A percentile compares a stretch with the other conserved stretches of the same genome.
Conservation (phyloP, 495 filamentous ascomycete species). For the Pyrenopolyporus hunteri region DNA sequence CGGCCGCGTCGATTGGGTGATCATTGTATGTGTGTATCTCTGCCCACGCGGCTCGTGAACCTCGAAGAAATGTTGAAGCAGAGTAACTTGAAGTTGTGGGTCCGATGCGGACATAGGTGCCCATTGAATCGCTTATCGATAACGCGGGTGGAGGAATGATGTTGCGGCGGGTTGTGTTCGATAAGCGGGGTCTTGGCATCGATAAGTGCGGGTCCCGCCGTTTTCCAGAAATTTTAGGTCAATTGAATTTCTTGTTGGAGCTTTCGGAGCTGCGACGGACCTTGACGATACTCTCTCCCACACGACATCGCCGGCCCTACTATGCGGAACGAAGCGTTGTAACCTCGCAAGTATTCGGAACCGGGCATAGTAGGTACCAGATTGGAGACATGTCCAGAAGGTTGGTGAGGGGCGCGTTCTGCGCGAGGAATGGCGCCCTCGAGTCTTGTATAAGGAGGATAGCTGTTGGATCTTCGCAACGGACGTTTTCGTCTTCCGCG, state of each 20-base stretch:
- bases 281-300: too few species aligned
- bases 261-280: too few species aligned
- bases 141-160: constrained; percentile 30
- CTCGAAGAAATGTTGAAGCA: constrained; percentile 16
- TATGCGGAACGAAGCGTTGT: neutral
- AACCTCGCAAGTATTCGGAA: neutral
- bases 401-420: constrained; percentile 29
- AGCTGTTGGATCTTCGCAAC: constrained; percentile 8
- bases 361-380: neutral
- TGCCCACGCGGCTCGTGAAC: neutral
- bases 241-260: too few species aligned
- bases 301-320: neutral
- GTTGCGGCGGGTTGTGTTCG: constrained; percentile 10
- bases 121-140: constrained; percentile 22
- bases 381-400: constrained; percentile 32
- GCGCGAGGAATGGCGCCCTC: constrained; percentile 36
- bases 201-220: too few species aligned
- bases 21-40: constrained; percentile 57
- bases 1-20: constrained; percentile 63
- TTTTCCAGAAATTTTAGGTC: too few species aligned
- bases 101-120: neutral
- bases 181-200: constrained; percentile 16
- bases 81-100: neutral
- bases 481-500: constrained; percentile 36
- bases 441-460: constrained; percentile 28